phyloP scores from a whole-genome alignment of 352 stramenopile species.

The Thraustochytrium sp. region DNA sequence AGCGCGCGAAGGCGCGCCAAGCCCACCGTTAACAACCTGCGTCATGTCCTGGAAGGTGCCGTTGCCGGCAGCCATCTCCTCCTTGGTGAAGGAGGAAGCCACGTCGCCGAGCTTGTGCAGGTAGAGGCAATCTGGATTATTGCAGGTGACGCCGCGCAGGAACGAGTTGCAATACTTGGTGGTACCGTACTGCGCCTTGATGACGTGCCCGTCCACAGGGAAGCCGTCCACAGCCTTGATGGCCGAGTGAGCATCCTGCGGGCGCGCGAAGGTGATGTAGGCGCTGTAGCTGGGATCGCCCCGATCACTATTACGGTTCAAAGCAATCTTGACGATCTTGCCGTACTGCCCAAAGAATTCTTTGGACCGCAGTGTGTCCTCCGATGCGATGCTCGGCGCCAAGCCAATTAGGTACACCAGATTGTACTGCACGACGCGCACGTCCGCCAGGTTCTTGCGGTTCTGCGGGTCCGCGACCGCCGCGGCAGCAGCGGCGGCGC shows the following conservation, averaged over 20 bases:
- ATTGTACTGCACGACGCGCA: slow-evolving; percentile 85
- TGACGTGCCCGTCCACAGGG: slow-evolving; percentile 67
- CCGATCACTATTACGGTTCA: slow-evolving; percentile 69
- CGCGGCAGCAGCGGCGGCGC: neutral
- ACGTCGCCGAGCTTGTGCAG: slow-evolving; percentile 82
- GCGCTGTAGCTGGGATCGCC: slow-evolving; percentile 67
- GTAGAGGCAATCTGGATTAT: slow-evolving; percentile 88
- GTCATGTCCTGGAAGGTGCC: slow-evolving; percentile 43
- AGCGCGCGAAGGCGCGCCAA: neutral
- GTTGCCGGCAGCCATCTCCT: slow-evolving; percentile 66
- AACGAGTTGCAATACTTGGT: slow-evolving; percentile 95
- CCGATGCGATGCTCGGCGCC: slow-evolving; percentile 68
- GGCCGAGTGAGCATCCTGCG: slow-evolving; percentile 78
- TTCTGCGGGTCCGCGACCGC: slow-evolving; percentile 51
- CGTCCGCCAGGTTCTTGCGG: slow-evolving; percentile 73
- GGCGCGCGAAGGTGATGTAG: slow-evolving; percentile 84
- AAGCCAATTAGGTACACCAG: slow-evolving; percentile 89
- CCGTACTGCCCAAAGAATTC: slow-evolving; percentile 88
- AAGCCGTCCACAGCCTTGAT: slow-evolving; percentile 84
- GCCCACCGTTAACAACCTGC: slow-evolving; percentile 29
- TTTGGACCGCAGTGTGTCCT: slow-evolving; percentile 69
- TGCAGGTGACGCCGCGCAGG: slow-evolving; percentile 76
- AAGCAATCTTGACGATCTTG: slow-evolving; percentile 82
- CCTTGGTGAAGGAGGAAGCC: slow-evolving; percentile 87
- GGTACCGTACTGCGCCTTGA: slow-evolving; percentile 79